Percentiles rank a stretch among this genome's conserved stretches.
Conservation (phyloP, 73 alveolate species). For the Paramecium octaurelia region DNA sequence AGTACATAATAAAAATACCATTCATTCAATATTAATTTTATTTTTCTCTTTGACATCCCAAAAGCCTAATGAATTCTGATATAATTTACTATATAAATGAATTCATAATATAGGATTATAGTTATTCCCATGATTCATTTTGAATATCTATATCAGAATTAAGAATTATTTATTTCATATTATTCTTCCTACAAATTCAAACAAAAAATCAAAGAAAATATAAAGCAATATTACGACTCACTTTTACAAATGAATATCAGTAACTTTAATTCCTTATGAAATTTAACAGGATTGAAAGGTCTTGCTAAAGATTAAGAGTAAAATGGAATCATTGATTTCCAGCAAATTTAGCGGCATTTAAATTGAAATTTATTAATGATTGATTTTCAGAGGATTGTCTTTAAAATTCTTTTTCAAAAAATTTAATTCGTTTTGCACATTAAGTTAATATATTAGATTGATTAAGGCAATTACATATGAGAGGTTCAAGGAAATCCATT, state of each 20-base stretch:
- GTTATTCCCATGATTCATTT: neutral
- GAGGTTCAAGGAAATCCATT: neutral
- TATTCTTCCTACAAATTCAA: neutral
- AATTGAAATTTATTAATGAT: neutral
- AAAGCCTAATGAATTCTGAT: neutral
- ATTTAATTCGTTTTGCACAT: neutral
- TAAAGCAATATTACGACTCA: neutral
- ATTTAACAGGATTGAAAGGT: no score
- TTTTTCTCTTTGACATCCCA: neutral
- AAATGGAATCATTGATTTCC: neutral
- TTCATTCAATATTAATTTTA: no score
- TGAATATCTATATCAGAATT: no score
- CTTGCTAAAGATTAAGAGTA: neutral
- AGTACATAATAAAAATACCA: no score
- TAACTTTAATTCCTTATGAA: neutral
- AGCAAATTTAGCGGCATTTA: neutral
- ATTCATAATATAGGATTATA: no score
- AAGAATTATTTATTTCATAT: neutral
- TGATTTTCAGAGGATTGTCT: neutral
- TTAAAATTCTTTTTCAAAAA: no score
- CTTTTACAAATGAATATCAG: no score
- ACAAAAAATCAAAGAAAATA: neutral
- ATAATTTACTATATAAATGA: neutral
- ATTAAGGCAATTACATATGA: neutral
- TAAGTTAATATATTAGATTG: neutral